Evolutionary conservation across 257 asterid species (phyloP), one percentile per base, ranked within the genome.

Genomic region (Solanum rostratum): DNA sequence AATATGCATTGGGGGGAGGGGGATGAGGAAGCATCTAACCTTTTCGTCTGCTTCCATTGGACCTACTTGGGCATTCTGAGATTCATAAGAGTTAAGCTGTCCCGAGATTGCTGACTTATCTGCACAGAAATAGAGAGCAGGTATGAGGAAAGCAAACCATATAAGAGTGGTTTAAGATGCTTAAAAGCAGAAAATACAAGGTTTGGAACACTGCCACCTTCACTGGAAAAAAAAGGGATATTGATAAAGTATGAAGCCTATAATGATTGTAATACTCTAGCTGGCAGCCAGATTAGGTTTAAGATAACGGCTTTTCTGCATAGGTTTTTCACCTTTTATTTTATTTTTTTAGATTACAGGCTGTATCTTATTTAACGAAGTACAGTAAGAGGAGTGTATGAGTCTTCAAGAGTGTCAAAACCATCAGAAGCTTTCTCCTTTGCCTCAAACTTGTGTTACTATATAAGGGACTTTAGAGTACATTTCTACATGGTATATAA

Each of bases 11-110:
- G 80, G 79, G 10, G 37, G 6, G 39, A 5, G 19, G 80, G n/a
- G 33, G 65, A 88, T 45, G 52, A 63, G 85, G 62, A 74, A 76
- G 74, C 22, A 81, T 83, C 98, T 92, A 88, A 96, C 99, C 84
- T 86, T 85, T 87, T 89, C 96, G 39, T 86, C 86, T 60, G 80
- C 92, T 86, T 90, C 91, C 12, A 60, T 7, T 19, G 84, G 63
- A 87, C 85, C 84, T 27, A 85, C 68, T 85, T 84, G 92, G 71
- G 84, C 88, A 85, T 84, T 86, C 86, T 88, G 92, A 33, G 87
- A 85, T 62, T 83, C 92, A 87, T 85, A 74, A 57, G 83, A 82
- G 88, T 87, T 53, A 63, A 50, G 83, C 62, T 79, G 90, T 85
- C 92, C 90, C 76, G 91, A 80, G 20, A 66, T 27, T 65, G 30